Evolutionary conservation across 805 yeast species (phyloP).

Genomic region (Ogataea corticis): DNA sequence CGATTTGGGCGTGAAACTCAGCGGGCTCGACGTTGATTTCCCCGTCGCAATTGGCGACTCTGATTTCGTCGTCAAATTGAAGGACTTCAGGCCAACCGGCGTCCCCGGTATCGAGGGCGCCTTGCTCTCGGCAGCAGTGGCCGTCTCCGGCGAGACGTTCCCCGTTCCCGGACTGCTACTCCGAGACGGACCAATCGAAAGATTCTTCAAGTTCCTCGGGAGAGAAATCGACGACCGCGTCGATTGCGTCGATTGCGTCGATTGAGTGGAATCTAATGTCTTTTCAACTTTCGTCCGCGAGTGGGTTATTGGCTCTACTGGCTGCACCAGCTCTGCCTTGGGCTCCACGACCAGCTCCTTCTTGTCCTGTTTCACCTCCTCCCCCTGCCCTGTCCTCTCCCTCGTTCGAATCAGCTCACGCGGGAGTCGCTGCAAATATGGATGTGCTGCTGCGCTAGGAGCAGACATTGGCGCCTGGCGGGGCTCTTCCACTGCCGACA

Average conservation of each 20-base stretch:
- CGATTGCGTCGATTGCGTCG: background rate
- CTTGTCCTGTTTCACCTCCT: background rate
- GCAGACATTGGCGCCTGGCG: background rate
- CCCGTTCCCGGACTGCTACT: background rate
- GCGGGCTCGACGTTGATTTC: conserved; percentile 12
- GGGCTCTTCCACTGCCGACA: background rate
- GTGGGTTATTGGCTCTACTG: no score
- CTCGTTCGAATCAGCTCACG: conserved; percentile 6
- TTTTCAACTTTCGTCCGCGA: no score
- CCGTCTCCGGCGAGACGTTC: background rate
- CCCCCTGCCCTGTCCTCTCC: background rate
- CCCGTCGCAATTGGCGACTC: conserved; percentile 5
- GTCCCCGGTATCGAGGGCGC: conserved; percentile 15
- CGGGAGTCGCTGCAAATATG: conserved; percentile 8
- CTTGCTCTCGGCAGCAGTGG: background rate
- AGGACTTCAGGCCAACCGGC: conserved; percentile 10
- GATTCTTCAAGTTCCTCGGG: background rate
- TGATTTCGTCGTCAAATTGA: background rate
- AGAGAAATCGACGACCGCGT: background rate
- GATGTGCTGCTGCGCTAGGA: conserved; percentile 1
- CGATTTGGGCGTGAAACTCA: conserved; percentile 13
- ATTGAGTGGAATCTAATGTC: no score
- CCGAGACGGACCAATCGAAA: background rate
- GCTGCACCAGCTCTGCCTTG: no score
- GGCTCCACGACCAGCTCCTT: no score